phyloP scores from a whole-genome alignment of 192 early-diverging fungal species.

The Gryganskiella cystojenkinii region DNA sequence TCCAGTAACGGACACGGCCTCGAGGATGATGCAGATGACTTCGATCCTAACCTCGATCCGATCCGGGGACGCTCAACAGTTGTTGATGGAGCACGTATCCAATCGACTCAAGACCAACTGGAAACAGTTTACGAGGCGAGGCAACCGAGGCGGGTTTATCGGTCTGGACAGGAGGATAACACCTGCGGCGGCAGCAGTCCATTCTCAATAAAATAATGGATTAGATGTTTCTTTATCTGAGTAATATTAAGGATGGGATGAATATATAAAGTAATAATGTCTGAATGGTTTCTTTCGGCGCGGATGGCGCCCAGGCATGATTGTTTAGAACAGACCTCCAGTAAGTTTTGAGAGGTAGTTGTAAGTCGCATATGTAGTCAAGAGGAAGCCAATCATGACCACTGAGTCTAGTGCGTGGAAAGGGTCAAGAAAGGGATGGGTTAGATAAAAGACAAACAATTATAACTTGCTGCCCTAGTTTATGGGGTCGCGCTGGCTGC shows the following conservation, averaged over 20 bases:
- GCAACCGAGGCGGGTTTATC: slow-evolving; percentile 65
- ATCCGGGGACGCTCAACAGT: slow-evolving; percentile 58
- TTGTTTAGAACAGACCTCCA: slow-evolving; percentile 37
- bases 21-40: slow-evolving; percentile 80
- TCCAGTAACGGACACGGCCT: slow-evolving; percentile 70
- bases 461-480: no score
- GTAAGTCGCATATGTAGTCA: slow-evolving; percentile 48
- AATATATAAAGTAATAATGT: no score
- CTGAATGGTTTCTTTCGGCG: no score
- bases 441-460: no score
- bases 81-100: slow-evolving; percentile 62
- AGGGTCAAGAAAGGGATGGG: background rate
- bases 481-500: no score
- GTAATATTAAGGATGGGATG: no score
- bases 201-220: no score
- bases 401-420: slow-evolving; percentile 41
- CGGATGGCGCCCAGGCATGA: no score
- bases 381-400: slow-evolving; percentile 37
- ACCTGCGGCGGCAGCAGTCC: background rate
- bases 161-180: slow-evolving; percentile 49
- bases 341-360: slow-evolving; percentile 50
- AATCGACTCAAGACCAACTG: slow-evolving; percentile 64
- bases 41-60: slow-evolving; percentile 67
- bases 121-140: slow-evolving; percentile 65
- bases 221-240: no score